Base-by-base conservation (phyloP, 2,329 filamentous ascomycete species). In the Pseudocercospora macadamiae region DNA sequence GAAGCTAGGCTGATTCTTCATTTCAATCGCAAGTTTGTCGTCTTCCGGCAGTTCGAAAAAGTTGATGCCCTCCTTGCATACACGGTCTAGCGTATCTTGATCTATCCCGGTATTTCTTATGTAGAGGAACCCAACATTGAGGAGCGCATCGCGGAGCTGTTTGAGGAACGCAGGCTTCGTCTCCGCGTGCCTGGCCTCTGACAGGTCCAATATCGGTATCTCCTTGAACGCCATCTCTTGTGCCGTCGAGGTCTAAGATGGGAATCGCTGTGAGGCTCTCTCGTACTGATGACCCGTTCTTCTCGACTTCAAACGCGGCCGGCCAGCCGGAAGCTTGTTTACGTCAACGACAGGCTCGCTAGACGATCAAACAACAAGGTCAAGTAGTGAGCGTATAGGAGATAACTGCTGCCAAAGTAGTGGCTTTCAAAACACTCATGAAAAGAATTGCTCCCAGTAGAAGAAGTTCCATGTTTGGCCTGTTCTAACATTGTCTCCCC, bases 91-190 rank as follows among this genome's bases (percentile, higher is more conserved):
- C 53, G 93, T 76, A 36, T 83, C 78, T 14, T 87, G 82, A 4
- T 88, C 80, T 51, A 93, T 86, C 19, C 88, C 89, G 2, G 90
- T 87, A 70, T 96, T 92, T 70, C 87, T 88, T 61, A 96, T 83
- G 70, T 96, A 96, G 19, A 96, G 74, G 70, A 96, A 96, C 1
- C 91, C 91, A n/a, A 96, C 89, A 72, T 93, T 89, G 68, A 96
- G 84, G 28, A 96, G 77, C 0, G 90, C 90, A 74, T 89, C 80
- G 14, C 89, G 88, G 28, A 96, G 81, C 54, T 90, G 80, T 0
- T 78, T 74, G 0, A 96, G 82, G 68, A 96, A 95, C 28, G 77
- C 77, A 2, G 89, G 83, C 75, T 95, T 96, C 0, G 89, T 87
- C 4, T 78, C 77, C 16, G 84, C 80, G 65, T 86, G 76, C 63